phyloP scores from a whole-genome alignment of 176 grass and related monocot species.

The Cenchrus americanus region DNA sequence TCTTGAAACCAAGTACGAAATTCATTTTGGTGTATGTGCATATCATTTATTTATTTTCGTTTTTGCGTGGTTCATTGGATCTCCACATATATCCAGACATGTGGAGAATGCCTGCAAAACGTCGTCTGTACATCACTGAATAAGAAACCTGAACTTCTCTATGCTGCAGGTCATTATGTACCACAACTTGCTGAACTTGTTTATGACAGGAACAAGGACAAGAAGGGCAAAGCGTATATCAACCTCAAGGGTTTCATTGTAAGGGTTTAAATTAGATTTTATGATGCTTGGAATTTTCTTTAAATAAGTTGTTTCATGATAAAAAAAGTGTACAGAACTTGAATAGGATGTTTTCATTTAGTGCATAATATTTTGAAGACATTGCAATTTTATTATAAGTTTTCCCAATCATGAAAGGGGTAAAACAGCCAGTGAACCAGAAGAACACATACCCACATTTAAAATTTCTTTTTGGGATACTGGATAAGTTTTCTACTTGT shows the following conservation, averaged over 20 bases:
- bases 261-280: constrained; percentile 29
- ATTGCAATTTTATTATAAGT: background rate
- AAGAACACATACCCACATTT: background rate
- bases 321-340: background rate
- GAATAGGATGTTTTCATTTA: background rate
- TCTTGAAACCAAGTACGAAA: background rate
- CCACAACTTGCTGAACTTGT: constrained; percentile 83
- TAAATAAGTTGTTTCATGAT: background rate
- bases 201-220: constrained; percentile 60
- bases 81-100: background rate
- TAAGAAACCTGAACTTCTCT: constrained; percentile 8
- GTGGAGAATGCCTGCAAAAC: background rate
- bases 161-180: constrained; percentile 80
- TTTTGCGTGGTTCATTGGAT: background rate
- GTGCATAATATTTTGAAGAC: background rate
- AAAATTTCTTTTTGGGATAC: background rate
- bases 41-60: background rate
- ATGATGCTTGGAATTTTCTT: constrained; percentile 11
- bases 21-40: background rate
- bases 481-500: background rate
- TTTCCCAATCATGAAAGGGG: background rate
- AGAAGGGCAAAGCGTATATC: constrained; percentile 47
- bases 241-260: constrained; percentile 92
- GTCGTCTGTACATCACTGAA: constrained; percentile 17
- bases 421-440: background rate